Percentiles rank a stretch among this genome's conserved stretches.
Conservation (phyloP, 1,284 basidiomycete genomes). For the Sporisorium iseilematis-ciliati region DNA sequence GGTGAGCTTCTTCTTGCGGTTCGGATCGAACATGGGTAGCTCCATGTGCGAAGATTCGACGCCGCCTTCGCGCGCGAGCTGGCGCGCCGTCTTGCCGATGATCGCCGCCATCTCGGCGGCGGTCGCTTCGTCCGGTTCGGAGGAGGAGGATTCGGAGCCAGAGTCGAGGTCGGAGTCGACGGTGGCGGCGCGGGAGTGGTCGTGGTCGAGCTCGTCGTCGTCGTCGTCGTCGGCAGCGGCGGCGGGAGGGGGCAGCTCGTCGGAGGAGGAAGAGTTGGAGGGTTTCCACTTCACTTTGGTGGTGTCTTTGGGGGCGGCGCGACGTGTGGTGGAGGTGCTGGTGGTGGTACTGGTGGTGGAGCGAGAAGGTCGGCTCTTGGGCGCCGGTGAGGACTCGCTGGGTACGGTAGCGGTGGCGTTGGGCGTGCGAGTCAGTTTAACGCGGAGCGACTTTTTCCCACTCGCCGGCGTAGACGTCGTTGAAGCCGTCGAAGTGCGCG, state of each 20-base stretch:
- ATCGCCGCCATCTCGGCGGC: constrained; percentile 35
- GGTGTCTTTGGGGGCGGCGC: constrained; percentile 21
- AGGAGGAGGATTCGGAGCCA: constrained; percentile 15
- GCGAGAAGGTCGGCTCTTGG: constrained; percentile 10
- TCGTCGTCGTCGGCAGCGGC: constrained; percentile 33
- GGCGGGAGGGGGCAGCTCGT: constrained; percentile 12
- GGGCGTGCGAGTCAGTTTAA: constrained; percentile 46
- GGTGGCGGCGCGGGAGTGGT: constrained; percentile 15
- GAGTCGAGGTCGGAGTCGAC: constrained; percentile 7
- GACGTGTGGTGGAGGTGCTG: constrained; percentile 10
- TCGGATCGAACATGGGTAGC: constrained; percentile 71
- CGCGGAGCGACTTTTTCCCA: constrained; percentile 39
- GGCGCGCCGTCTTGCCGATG: constrained; percentile 64
- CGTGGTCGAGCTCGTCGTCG: constrained; percentile 12
- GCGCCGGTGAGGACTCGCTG: constrained; percentile 11
- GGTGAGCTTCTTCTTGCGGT: constrained; percentile 79
- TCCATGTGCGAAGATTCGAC: constrained; percentile 55
- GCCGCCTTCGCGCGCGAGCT: constrained; percentile 57
- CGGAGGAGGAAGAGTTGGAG: constrained; percentile 28
- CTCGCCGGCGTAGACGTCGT: constrained; percentile 16
- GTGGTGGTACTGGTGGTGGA: constrained; percentile 1
- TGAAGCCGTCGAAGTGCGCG: constrained; percentile 5
- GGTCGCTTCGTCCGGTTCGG: constrained; percentile 49
- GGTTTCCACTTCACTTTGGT: too few relatives aligned
- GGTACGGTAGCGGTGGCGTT: constrained; percentile 14